Conservation (phyloP, 2,329 filamentous ascomycete species). For the Tolypocladium guangdongense region DNA sequence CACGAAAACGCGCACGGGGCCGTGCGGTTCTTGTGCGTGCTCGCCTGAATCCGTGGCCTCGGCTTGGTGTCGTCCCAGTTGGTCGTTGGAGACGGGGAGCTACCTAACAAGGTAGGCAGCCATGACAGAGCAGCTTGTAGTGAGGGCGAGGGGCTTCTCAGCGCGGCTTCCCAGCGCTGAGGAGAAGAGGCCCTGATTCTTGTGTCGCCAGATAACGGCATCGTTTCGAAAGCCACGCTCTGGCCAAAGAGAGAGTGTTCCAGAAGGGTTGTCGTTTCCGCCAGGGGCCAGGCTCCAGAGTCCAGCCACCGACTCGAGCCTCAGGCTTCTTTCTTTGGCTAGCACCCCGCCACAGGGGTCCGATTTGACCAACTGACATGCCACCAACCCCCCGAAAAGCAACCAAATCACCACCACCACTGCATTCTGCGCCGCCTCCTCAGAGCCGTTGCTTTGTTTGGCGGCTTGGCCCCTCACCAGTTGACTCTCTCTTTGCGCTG, state of each 20-base stretch:
- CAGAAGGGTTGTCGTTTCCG: background rate
- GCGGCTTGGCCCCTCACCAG: background rate
- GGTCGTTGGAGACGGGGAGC: background rate
- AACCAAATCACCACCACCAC: background rate
- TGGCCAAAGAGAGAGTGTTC: background rate
- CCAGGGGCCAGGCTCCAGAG: background rate
- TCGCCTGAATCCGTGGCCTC: background rate
- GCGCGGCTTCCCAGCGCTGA: background rate
- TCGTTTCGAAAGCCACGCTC: background rate
- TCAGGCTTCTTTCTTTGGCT: background rate
- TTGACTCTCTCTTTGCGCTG: background rate
- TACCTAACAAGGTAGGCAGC: background rate
- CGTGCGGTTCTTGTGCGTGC: background rate
- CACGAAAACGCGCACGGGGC: background rate
- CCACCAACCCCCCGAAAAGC: background rate
- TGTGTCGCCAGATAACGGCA: background rate
- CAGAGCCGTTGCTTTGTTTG: background rate
- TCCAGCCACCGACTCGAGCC: background rate
- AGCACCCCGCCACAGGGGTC: background rate
- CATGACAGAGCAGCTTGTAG: no score
- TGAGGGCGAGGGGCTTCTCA: background rate
- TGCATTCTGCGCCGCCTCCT: no score
- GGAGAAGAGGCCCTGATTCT: background rate
- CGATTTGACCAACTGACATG: background rate
- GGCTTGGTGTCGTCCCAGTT: background rate